Base-by-base conservation (phyloP, 2,329 filamentous ascomycete species). In the Ophiostoma fasciatum region DNA sequence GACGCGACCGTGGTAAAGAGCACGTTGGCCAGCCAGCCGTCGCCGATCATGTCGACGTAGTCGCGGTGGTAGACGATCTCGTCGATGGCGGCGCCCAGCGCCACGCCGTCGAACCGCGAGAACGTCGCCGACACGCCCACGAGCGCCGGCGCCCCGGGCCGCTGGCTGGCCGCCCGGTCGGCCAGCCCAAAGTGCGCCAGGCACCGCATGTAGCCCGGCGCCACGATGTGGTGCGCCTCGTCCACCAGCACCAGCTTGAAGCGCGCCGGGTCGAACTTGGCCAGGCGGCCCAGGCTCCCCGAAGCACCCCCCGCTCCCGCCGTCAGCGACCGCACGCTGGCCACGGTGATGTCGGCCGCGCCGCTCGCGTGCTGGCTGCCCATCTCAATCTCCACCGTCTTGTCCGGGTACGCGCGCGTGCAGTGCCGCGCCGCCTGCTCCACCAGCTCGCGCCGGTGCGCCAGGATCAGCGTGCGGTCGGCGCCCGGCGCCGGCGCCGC, bases 171-270 rank as follows among this genome's bases (percentile, higher is more conserved):
- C 11, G 64, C 61, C 44, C 61, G 64, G 15, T 42, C 28, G 21
- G 52, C 48, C 14, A 93, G 66, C 0, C 77, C 73, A 53, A 98
- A 93, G 54, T 96, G 74, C n/a, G 68, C 62, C 32, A 98, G 62
- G 0, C 76, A 68, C 28, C 70, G 67, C 42, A 92, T 64, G 50
- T 96, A 96, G 7, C 76, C 74, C 2, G 73, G 67, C 1, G 90
- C 82, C 30, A 94, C 87, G 36, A 96, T 93, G 56, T 98, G 90
- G 54, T 98, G 90, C 5, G 88, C 90, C 58, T 98, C 90, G 45
- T 98, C 90, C 4, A 98, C 88, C 3, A 98, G 67, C 0, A 98
- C 62, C 0, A 98, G 71, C 57, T 98, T 98, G 64, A 88, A 96
- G 7, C 62, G 63, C 0, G 55, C 56, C 0, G 85, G 81, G 45